Evolutionary conservation across 768 basidiomycete genomes (phyloP).

Genomic region (Agaricus sinodeliciosus): DNA sequence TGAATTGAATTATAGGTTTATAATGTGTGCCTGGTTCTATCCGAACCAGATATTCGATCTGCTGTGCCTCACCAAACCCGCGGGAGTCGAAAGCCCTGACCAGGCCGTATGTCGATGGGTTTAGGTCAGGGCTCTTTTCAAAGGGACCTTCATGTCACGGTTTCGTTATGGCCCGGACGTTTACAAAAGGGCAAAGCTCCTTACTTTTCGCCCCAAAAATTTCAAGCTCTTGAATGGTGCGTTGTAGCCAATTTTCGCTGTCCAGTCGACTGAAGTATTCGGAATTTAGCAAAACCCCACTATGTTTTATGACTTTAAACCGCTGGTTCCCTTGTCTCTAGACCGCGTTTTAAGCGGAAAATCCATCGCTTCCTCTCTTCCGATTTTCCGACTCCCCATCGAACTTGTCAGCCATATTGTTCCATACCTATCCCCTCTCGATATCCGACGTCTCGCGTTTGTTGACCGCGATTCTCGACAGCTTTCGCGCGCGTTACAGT

Average conservation of each 20-base stretch:
- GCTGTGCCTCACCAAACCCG: no score
- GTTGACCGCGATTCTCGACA: conserved; percentile 22
- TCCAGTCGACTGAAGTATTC: background rate
- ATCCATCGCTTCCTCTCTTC: conserved; percentile 16
- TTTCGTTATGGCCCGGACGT: no score
- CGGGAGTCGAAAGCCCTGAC: no score
- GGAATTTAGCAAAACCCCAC: background rate
- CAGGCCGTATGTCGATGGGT: no score
- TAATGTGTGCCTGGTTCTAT: no score
- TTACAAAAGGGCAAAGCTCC: background rate
- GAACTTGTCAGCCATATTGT: conserved; percentile 21
- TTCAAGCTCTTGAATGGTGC: background rate
- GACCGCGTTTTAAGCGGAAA: conserved; percentile 18
- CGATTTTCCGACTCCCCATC: conserved; percentile 21
- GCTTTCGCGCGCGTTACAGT: conserved; percentile 19
- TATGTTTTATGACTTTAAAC: conserved; percentile 9
- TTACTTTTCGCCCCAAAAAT: background rate
- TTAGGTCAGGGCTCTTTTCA: no score
- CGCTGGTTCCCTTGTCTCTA: conserved; percentile 14
- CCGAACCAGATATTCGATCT: no score
- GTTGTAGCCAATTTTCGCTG: background rate
- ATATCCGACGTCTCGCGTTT: conserved; percentile 18
- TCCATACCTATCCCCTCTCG: conserved; percentile 17
- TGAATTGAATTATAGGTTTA: no score
- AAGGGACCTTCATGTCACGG: no score